Conservation (phyloP, 2,329 filamentous ascomycete genomes). For the Pseudogymnoascus sp. region DNA sequence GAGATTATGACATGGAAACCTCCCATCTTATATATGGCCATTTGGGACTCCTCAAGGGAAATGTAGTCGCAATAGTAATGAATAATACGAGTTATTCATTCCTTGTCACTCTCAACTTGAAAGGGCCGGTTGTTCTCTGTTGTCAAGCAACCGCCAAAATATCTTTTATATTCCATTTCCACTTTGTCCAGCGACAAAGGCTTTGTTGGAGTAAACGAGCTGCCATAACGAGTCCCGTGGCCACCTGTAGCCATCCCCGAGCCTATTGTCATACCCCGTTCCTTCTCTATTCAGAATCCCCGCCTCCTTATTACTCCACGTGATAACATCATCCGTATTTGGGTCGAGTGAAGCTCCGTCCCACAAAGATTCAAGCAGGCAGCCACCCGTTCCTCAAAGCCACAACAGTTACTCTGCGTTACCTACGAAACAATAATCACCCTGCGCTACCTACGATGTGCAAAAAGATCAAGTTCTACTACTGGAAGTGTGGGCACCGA, state of each 20-base stretch:
- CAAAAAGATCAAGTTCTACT: neutral
- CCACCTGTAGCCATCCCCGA: neutral
- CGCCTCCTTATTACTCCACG: neutral
- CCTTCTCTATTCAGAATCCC: neutral
- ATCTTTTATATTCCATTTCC: neutral
- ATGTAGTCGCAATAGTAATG: neutral
- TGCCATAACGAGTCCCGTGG: neutral
- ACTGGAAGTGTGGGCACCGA: neutral
- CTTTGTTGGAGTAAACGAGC: neutral
- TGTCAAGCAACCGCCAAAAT: neutral
- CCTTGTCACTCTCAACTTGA: neutral
- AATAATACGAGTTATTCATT: neutral
- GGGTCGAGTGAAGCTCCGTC: neutral
- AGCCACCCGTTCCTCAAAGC: neutral
- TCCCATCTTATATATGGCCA: neutral
- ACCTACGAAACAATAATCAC: neutral
- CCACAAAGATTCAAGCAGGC: neutral
- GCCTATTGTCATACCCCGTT: neutral
- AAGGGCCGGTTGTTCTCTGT: neutral
- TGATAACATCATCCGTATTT: neutral
- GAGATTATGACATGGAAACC: neutral
- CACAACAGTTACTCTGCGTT: neutral
- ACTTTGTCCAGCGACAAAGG: neutral
- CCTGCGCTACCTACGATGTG: neutral
- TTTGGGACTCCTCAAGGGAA: neutral